Base-by-base conservation (phyloP, 495 filamentous ascomycete species). In the Xylaria palmicola region DNA sequence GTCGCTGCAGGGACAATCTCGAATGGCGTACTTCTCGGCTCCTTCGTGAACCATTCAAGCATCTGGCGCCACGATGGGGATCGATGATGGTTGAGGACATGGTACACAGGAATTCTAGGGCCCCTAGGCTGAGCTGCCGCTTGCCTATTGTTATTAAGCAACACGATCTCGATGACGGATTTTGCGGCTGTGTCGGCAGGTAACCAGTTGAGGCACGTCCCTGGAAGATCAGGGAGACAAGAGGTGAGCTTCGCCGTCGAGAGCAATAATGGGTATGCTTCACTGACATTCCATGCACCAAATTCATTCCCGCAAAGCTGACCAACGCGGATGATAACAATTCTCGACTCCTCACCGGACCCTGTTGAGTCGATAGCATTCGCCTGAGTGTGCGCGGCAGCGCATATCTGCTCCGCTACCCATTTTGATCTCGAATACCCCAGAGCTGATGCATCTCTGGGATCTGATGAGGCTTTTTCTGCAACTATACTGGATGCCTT, bases 391-490 rank as follows among this genome's bases (percentile, higher is more conserved):
- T 64, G 59, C 6, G 74, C 77, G 1, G 75, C 78, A 32, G 72
- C 71, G 20, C 81, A 68, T 10, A 86, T 73, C 19, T 73, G 75
- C 65, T 87, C 85, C 8, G 79, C 75, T 41, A 86, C 72, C 20
- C 83, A 70, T 67, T 88, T 88, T 9, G 80, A 83, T 27, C 75
- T 79, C 0, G 82, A 83, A 62, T 88, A 87, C 5, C 84, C 85
- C 63, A 80, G 80, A 0, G 72, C 66, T 7, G 82, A 79, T 0
- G 86, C 81, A 39, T 81, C 72, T 6, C 55, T 49, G 6, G 86
- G 81, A 10, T 81, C 70, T 3, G 63, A 40, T 0, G 82, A 79
- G 19, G 84, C 70, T 4, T 61, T 58, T 66, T 90, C 86, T 1
- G 71, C 69, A 32, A 88, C 78, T 45, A 60, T 32, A 55, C 40